Evolutionary conservation across 306 rosid genomes (phyloP).

Genomic region (Lathyrus oleraceus): DNA sequence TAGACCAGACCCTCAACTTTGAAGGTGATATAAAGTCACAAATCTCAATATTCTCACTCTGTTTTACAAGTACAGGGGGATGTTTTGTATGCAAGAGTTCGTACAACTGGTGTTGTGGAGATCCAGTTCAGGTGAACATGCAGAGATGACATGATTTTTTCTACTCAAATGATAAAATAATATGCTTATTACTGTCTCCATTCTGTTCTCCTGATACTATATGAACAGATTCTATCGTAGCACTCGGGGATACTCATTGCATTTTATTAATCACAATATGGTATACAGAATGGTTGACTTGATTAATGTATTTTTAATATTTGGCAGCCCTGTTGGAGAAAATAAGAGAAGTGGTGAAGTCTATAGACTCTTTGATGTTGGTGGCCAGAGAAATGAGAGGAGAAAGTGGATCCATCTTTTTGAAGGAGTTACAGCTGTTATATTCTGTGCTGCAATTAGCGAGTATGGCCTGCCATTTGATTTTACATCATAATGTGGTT

Average conservation of each 20-base stretch:
- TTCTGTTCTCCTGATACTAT: neutral
- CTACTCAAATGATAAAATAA: neutral
- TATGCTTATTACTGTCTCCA: neutral
- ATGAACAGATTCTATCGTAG: constrained; percentile 2
- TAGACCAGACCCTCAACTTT: neutral
- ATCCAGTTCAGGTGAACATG: constrained; percentile 90
- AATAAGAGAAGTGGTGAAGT: constrained; percentile 96
- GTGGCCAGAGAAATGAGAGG: constrained; percentile 99
- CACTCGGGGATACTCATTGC: neutral
- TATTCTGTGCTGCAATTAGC: constrained; percentile 97
- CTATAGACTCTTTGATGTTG: constrained; percentile 92
- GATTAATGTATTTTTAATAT: constrained; percentile 33
- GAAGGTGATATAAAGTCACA: neutral
- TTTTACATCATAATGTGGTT: constrained; percentile 27
- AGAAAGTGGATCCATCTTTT: constrained; percentile 99
- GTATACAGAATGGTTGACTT: constrained; percentile 7
- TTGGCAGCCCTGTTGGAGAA: constrained; percentile 96
- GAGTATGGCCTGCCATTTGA: constrained; percentile 60
- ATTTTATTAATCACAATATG: neutral
- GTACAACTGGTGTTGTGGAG: constrained; percentile 98
- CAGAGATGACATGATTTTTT: constrained; percentile 6
- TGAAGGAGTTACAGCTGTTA: constrained; percentile 97
- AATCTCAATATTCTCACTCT: constrained; percentile 27
- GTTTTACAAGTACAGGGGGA: constrained; percentile 70
- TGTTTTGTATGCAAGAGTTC: constrained; percentile 93